phyloP scores from a whole-genome alignment of 768 basidiomycete species.

The Hygrocybe coccinea region DNA sequence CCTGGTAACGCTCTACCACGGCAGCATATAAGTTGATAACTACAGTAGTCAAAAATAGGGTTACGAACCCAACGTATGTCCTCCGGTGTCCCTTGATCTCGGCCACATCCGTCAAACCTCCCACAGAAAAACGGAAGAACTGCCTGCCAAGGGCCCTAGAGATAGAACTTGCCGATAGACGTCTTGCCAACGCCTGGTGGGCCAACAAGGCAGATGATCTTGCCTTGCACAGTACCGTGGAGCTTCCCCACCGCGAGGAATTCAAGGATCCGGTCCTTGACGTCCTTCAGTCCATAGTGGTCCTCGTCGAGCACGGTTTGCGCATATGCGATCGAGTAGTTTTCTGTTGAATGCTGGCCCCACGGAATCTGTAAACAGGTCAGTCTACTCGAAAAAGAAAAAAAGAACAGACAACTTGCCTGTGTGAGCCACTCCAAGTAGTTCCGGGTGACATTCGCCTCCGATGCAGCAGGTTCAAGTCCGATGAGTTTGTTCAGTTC shows the following conservation, averaged over 20 bases:
- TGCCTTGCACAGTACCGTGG: conserved; percentile 90
- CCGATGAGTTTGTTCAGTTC: conserved; percentile 86
- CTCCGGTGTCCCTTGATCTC: conserved; percentile 98
- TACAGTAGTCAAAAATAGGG: neutral
- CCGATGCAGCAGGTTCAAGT: conserved; percentile 85
- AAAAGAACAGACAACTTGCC: conserved; percentile 30
- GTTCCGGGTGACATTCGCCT: conserved; percentile 91
- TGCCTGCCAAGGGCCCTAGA: conserved; percentile 84
- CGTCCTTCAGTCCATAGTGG: conserved; percentile 87
- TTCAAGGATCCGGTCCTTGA: conserved; percentile 91
- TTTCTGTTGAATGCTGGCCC: conserved; percentile 92
- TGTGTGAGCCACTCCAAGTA: conserved; percentile 92
- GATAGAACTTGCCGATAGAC: conserved; percentile 90
- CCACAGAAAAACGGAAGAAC: conserved; percentile 96
- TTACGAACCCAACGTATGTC: conserved; percentile 85
- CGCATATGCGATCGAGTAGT: conserved; percentile 82
- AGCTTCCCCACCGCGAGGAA: conserved; percentile 95
- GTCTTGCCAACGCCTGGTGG: conserved; percentile 99
- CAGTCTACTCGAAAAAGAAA: conserved; percentile 3
- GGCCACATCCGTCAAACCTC: conserved; percentile 94
- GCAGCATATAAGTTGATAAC: neutral
- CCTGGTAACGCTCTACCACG: conserved; percentile 73
- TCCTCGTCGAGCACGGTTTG: conserved; percentile 85
- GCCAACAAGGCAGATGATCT: conserved; percentile 94
- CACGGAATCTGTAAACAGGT: conserved; percentile 68